Conservation (phyloP, 148 eudicot species). For the Silene conica region DNA sequence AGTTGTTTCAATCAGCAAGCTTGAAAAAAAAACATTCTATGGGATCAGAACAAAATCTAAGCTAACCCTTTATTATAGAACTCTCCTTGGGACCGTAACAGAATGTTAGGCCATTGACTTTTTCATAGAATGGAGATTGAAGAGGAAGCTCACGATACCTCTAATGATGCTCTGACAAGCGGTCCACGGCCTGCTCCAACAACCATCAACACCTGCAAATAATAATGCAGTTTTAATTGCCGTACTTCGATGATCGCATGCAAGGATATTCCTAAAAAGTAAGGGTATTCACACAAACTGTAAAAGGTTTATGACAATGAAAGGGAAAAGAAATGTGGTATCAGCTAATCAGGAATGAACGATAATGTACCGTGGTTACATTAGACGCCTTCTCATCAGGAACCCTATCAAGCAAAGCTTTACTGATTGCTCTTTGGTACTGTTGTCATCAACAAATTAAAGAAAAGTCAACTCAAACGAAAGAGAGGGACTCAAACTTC, state of each 20-base stretch:
- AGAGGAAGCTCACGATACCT: constrained; percentile 38
- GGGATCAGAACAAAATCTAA: not conserved
- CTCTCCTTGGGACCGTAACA: not conserved
- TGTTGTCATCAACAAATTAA: constrained; percentile 29
- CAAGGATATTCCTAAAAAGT: not conserved
- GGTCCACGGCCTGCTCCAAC: constrained; percentile 99
- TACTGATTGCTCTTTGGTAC: constrained; percentile 88
- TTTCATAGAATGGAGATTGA: not conserved
- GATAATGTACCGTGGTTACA: constrained; percentile 58
- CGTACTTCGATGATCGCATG: not conserved
- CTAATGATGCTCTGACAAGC: constrained; percentile 88
- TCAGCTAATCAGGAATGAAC: not conserved
- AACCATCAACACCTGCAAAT: constrained; percentile 82
- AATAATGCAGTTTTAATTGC: not conserved
- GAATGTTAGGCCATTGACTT: not conserved
- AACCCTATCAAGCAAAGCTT: constrained; percentile 77
- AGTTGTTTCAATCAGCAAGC: not conserved
- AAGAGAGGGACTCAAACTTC: too few relatives aligned
- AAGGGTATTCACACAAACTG: not conserved
- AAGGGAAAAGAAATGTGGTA: not conserved
- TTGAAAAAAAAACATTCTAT: not conserved
- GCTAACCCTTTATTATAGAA: not conserved
- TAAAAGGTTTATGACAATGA: not conserved
- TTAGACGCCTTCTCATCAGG: constrained; percentile 65
- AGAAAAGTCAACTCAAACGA: not conserved